Base-by-base conservation (phyloP, 768 basidiomycete species). In the Mycena sanguinolenta region DNA sequence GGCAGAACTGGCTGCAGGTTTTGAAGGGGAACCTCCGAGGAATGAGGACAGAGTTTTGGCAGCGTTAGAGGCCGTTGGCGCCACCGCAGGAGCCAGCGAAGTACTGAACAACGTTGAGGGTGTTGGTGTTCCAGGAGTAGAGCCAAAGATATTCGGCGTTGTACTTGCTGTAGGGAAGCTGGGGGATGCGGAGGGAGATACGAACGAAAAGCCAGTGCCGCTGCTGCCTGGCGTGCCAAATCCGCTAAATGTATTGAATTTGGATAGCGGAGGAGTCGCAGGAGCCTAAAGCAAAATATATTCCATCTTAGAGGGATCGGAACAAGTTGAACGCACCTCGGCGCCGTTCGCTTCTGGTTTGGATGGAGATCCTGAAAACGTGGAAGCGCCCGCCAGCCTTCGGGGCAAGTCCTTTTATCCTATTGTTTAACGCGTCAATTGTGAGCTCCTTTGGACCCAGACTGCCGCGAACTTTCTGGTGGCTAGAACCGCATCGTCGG, bases 321-420 rank as follows among this genome's bases (percentile, higher is more conserved):
- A 13, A 17, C 58, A 70, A 25, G n/a, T 70, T 72, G 16, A 49
- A 79, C 72, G 63, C 76, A 77, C 78, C 83, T 70, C 69, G 19
- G 39, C 28, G 19, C 50, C 62, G 55, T 67, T 70, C 38, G 19
- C 73, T 76, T 60, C 75, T 68, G 65, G 73, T 70, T 67, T 74
- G 13, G 67, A 72, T n/a, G 74, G 63, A 57, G 61, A 77, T 23
- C 54, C 44, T 36, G 53, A 1, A 25, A 60, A 59, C 32, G 68
- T 69, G 65, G 75, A 28, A 52, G 69, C 46, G 76, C 73, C 38
- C 69, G 58, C 67, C 74, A 21, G 74, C 19, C 69, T 83, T 74
- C 88, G 91, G 0, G 93, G 93, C 30, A 94, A n/a, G 80, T 28
- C 80, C 88, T 59, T 86, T 87, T 78, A 94, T 93, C 76, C 93